These are phyloP conservation scores for Haematococcus sp. DNA, from an alignment of 139 green algal genomes.

Conservation along the genomic window DNA sequence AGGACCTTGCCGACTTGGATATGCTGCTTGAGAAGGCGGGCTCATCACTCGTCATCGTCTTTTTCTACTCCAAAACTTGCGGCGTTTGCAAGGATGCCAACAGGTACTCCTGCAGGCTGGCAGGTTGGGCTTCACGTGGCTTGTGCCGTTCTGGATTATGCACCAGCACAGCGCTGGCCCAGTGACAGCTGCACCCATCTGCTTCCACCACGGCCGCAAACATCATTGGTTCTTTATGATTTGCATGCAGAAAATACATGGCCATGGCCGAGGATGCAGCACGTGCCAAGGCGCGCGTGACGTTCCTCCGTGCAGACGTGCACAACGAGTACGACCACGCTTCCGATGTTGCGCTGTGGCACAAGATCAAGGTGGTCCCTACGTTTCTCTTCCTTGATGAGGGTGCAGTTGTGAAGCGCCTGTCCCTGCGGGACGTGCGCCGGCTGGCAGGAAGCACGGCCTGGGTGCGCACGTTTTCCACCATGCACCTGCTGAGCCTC, in stretches of 20 bases:
- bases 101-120: no score
- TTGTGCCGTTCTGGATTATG: no score
- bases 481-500: no score
- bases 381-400: conserved; percentile 22
- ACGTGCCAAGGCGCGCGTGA: background rate
- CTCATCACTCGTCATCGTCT: background rate
- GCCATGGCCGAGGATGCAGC: conserved; percentile 6
- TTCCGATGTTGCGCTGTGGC: conserved; percentile 12
- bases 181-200: no score
- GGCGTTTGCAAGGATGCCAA: conserved; percentile 13
- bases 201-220: no score
- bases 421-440: conserved; percentile 13
- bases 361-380: conserved; percentile 11
- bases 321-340: conserved; percentile 16
- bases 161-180: no score
- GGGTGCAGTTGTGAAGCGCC: conserved; percentile 13
- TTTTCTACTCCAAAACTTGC: conserved; percentile 3
- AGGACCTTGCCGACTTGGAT: conserved; percentile 2
- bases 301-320: conserved; percentile 1
- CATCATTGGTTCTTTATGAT: no score
- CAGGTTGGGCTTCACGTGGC: no score
- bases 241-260: background rate
- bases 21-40: conserved; percentile 2
- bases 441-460: conserved; percentile 1
- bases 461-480: background rate